A percentile compares a stretch with the other conserved stretches of the same genome.
Conservation (phyloP, 148 eudicot genomes). For the Beta vulgaris region DNA sequence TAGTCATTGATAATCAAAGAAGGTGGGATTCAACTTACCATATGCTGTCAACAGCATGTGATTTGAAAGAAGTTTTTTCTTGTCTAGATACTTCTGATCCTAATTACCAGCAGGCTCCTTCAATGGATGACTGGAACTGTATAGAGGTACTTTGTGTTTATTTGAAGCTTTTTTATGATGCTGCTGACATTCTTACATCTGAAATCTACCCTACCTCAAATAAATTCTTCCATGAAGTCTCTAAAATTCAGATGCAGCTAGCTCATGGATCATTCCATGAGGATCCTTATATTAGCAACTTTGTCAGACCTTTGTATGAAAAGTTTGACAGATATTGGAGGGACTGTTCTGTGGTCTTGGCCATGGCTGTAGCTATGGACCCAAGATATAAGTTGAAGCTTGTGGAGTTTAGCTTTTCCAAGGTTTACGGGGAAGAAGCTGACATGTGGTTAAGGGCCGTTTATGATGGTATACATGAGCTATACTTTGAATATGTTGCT, state of each 20-base stretch:
- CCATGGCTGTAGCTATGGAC: constrained; percentile 79
- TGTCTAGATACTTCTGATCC: constrained; percentile 62
- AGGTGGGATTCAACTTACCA: constrained; percentile 83
- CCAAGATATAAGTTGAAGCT: constrained; percentile 76
- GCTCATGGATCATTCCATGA: constrained; percentile 41
- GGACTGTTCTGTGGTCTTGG: constrained; percentile 47
- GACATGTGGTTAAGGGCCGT: constrained; percentile 45
- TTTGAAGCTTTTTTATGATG: constrained; percentile 57
- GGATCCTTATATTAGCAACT: constrained; percentile 45
- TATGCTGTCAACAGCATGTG: constrained; percentile 73
- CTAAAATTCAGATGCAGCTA: constrained; percentile 56
- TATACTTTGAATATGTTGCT: constrained; percentile 64
- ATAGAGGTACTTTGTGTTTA: constrained; percentile 58
- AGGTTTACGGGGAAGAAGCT: constrained; percentile 54
- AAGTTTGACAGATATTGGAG: constrained; percentile 66
- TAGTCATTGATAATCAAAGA: constrained; percentile 54
- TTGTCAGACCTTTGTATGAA: constrained; percentile 50
- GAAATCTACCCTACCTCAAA: constrained; percentile 52
- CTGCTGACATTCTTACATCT: constrained; percentile 44
- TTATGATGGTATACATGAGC: constrained; percentile 53
- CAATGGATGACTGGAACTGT: constrained; percentile 69
- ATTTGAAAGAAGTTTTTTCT: constrained; percentile 65
- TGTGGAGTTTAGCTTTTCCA: constrained; percentile 51
- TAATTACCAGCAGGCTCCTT: constrained; percentile 35
- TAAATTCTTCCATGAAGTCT: constrained; percentile 55